Conservation (phyloP, 306 rosid genomes). For the Prunus davidiana region DNA sequence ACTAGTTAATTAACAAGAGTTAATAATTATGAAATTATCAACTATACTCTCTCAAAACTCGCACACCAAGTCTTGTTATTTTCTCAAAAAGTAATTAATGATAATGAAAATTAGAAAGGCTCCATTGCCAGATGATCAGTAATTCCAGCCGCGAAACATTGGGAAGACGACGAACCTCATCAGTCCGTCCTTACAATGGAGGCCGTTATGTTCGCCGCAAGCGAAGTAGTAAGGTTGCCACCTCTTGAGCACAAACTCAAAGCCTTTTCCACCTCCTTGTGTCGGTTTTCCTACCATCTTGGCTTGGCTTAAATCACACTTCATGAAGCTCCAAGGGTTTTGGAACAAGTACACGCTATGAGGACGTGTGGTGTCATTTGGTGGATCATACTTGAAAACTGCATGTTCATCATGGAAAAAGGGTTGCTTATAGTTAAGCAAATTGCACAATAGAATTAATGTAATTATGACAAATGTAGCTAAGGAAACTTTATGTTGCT, state of each 20-base stretch:
- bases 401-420: background rate
- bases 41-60: background rate
- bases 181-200: constrained; percentile 57
- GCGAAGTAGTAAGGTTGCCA: constrained; percentile 65
- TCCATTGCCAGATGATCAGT: constrained; percentile 8
- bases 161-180: constrained; percentile 70
- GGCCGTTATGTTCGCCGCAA: constrained; percentile 52
- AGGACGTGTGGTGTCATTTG: constrained; percentile 37
- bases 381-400: constrained; percentile 77
- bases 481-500: background rate
- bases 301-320: constrained; percentile 49
- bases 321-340: constrained; percentile 35
- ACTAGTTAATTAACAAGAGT: too few species aligned
- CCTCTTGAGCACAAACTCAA: constrained; percentile 42
- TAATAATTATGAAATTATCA: background rate
- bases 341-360: constrained; percentile 63
- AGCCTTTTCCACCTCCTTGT: constrained; percentile 59
- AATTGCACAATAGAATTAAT: too few species aligned
- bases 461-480: background rate
- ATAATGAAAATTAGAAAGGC: too few species aligned
- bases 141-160: constrained; percentile 27
- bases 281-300: constrained; percentile 32
- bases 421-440: background rate
- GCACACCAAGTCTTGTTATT: constrained; percentile 8
- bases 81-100: background rate